These are phyloP conservation scores for Aspergillus versicolor DNA, from an alignment of 2,329 filamentous ascomycete species.

Conservation along the genomic window DNA sequence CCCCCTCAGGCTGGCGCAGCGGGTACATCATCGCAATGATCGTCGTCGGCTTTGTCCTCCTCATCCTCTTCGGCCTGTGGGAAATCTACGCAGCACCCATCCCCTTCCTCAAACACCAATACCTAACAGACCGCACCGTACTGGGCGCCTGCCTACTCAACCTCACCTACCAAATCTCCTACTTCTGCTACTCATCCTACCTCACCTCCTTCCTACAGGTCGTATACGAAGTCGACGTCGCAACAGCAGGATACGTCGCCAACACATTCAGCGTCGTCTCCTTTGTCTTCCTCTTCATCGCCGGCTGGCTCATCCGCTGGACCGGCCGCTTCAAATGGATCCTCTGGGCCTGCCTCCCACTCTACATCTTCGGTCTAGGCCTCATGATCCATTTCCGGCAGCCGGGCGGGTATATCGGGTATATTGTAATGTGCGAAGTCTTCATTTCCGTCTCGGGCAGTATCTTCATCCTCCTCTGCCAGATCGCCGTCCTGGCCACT, in stretches of 20 bases:
- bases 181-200: slow-evolving; percentile 22
- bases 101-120: slow-evolving; percentile 56
- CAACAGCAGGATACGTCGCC: slow-evolving; percentile 43
- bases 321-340: slow-evolving; percentile 56
- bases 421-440: slow-evolving; percentile 59
- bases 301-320: slow-evolving; percentile 51
- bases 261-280: slow-evolving; percentile 54
- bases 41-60: slow-evolving; percentile 53
- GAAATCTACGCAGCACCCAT: slow-evolving; percentile 52
- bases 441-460: slow-evolving; percentile 58
- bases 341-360: slow-evolving; percentile 54
- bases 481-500: slow-evolving; percentile 57
- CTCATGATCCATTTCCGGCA: slow-evolving; percentile 59
- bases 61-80: slow-evolving; percentile 54
- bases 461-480: slow-evolving; percentile 53
- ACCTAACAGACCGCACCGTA: slow-evolving; percentile 33
- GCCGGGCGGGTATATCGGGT: slow-evolving; percentile 49
- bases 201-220: slow-evolving; percentile 24
- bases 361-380: slow-evolving; percentile 54
- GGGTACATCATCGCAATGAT: slow-evolving; percentile 51
- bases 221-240: slow-evolving; percentile 26
- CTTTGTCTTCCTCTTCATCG: slow-evolving; percentile 55
- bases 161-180: slow-evolving; percentile 23
- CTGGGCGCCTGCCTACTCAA: slow-evolving; percentile 27
- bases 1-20: slow-evolving; percentile 42